These are phyloP conservation scores for Penicillium sp. DNA, from an alignment of 2,329 filamentous ascomycete genomes.

Conservation along the genomic window DNA sequence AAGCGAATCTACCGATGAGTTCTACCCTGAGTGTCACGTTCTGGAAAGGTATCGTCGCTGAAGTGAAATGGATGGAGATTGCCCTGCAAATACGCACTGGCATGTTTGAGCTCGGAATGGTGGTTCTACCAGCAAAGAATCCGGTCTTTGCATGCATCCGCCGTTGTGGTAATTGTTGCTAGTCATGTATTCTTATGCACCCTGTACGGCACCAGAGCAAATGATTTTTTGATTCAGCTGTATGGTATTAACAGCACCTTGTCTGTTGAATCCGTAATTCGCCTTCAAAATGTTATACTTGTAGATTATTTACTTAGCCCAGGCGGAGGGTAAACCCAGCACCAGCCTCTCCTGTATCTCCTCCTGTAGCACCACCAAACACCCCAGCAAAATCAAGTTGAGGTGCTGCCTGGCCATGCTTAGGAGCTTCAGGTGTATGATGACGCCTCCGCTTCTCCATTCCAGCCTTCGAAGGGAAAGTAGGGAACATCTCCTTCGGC, in stretches of 20 bases:
- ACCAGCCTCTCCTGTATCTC: conserved; percentile 64
- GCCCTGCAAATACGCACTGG: background rate
- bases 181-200: background rate
- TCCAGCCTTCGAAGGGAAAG: conserved; percentile 92
- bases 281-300: background rate
- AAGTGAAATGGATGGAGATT: background rate
- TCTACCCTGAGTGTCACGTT: background rate
- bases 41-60: background rate
- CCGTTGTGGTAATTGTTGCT: background rate
- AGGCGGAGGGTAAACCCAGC: conserved; percentile 62
- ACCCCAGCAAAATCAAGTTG: conserved; percentile 68
- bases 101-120: background rate
- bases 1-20: conserved; percentile 22
- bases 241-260: background rate
- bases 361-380: conserved; percentile 65
- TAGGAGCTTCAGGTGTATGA: conserved; percentile 80
- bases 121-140: background rate
- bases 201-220: background rate
- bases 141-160: background rate
- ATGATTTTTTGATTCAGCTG: background rate
- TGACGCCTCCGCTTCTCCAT: conserved; percentile 76
- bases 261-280: background rate
- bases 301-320: conserved; percentile 32
- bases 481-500: conserved; percentile 89
- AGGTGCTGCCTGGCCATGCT: conserved; percentile 69